Base-by-base conservation (phyloP, 192 early-diverging fungal species). In the Backusella parvicylindrica region DNA sequence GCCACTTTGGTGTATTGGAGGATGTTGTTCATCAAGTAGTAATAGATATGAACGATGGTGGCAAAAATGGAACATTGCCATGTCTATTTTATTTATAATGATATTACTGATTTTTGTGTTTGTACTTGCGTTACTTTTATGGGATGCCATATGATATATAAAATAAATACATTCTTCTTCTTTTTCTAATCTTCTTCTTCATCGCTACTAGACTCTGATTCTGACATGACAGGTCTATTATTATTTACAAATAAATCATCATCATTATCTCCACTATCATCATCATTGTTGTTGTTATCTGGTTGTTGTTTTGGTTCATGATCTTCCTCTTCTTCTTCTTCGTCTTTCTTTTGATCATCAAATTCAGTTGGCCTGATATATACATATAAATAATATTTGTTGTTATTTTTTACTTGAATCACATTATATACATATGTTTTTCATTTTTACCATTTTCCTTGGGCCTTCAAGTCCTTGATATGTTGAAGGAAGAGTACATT, bases 401-500 rank as follows among this genome's bases (percentile, higher is more conserved):
- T 56, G n/a, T n/a, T n/a, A n/a, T n/a, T n/a, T n/a, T n/a, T n/a
- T n/a, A n/a, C n/a, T n/a, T n/a, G n/a, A n/a, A n/a, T n/a, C n/a
- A n/a, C n/a, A n/a, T n/a, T n/a, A n/a, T n/a, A n/a, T n/a, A n/a
- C n/a, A n/a, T n/a, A n/a, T n/a, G n/a, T n/a, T n/a, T n/a, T n/a
- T n/a, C n/a, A n/a, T n/a, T 70, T 32, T 68, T 82, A 87, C 91
- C 91, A 92, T 77, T 86, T 80, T 7, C 87, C 86, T 35, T 83
- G n/a, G 16, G 80, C 75, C 64, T 88, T 89, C 28, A 94, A 79
- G 30, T 90, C 70, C 74, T 93, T 94, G 47, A 95, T 85, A 67
- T 95, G 92, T 18, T 90, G 86, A 0, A 91, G 82, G 76, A 94
- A 88, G 32, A 95, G 83, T 18, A 94, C 89, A 77, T 89, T 87